A percentile compares a stretch with the other conserved stretches of the same genome.
Evolutionary conservation across 2,329 filamentous ascomycete species (phyloP).

Genomic region (Colletotrichum chrysophilum): DNA sequence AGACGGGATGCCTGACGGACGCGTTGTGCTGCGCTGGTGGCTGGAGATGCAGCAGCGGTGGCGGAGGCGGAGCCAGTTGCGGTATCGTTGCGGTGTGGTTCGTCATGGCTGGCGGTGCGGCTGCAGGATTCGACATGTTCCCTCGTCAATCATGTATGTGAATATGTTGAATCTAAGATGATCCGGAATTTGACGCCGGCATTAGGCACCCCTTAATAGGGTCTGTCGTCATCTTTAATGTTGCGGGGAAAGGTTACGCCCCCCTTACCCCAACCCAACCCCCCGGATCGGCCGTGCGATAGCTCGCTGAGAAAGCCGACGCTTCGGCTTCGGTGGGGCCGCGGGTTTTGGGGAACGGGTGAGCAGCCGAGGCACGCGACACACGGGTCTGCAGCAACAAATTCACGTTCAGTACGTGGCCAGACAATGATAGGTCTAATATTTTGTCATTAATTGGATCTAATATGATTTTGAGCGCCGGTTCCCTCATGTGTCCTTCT

Average conservation of each 20-base stretch:
- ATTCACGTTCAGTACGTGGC: neutral
- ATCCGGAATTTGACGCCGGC: neutral
- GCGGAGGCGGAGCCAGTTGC: neutral
- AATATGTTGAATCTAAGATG: neutral
- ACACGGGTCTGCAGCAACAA: neutral
- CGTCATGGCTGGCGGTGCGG: neutral
- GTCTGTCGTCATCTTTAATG: constrained; percentile 15
- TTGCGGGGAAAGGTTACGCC: constrained; percentile 16
- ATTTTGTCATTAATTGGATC: neutral
- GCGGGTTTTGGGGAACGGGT: neutral
- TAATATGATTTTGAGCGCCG: neutral
- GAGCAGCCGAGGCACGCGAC: neutral
- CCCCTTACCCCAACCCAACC: neutral
- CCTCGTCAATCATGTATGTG: neutral
- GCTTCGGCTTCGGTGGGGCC: neutral
- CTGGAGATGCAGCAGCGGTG: constrained; percentile 20
- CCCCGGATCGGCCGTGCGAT: neutral
- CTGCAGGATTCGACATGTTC: neutral
- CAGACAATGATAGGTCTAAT: neutral
- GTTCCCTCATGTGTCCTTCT: constrained; percentile 26
- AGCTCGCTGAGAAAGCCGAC: neutral
- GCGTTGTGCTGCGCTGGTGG: constrained; percentile 49
- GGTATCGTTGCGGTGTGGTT: neutral
- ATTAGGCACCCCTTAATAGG: neutral
- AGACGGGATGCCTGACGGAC: constrained; percentile 73